These are phyloP conservation scores for Aspergillus carbonarius DNA, from an alignment of 2,329 filamentous ascomycete species.

Conservation along the genomic window DNA sequence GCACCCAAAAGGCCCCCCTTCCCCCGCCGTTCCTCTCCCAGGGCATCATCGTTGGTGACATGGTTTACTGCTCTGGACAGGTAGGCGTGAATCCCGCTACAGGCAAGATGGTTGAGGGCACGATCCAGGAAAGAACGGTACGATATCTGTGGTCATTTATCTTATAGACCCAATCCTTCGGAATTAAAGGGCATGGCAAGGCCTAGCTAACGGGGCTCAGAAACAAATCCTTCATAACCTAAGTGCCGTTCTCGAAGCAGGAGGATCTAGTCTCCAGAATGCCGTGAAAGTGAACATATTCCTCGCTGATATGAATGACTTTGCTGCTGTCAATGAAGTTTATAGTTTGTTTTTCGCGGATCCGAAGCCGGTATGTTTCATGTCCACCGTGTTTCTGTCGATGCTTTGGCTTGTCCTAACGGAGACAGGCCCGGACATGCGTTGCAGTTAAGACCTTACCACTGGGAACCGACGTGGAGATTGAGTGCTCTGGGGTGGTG, in stretches of 20 bases:
- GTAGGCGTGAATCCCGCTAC: slow-evolving; percentile 58
- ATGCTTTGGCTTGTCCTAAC: slow-evolving; percentile 2
- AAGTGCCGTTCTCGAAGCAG: slow-evolving; percentile 57
- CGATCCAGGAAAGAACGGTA: slow-evolving; percentile 55
- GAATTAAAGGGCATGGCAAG: background rate
- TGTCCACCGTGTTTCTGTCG: background rate
- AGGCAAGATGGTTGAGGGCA: slow-evolving; percentile 54
- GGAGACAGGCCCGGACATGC: slow-evolving; percentile 38
- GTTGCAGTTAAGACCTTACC: slow-evolving; percentile 55
- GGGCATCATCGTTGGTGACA: slow-evolving; percentile 59
- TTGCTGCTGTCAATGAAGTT: slow-evolving; percentile 74
- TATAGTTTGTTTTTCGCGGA: slow-evolving; percentile 49
- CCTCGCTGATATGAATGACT: slow-evolving; percentile 63
- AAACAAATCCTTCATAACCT: slow-evolving; percentile 57
- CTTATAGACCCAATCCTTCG: background rate
- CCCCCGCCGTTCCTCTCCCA: slow-evolving; percentile 57
- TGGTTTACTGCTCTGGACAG: slow-evolving; percentile 66
- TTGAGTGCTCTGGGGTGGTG: slow-evolving; percentile 51
- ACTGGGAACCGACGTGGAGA: slow-evolving; percentile 53
- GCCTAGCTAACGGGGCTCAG: slow-evolving; percentile 18
- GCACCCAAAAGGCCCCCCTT: slow-evolving; percentile 47
- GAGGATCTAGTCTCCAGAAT: slow-evolving; percentile 58
- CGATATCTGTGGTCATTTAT: slow-evolving; percentile 9
- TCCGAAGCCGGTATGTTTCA: slow-evolving; percentile 26
- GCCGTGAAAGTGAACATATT: slow-evolving; percentile 67